Base-by-base conservation (phyloP, 257 asterid genomes). In the Plantago ovata region DNA sequence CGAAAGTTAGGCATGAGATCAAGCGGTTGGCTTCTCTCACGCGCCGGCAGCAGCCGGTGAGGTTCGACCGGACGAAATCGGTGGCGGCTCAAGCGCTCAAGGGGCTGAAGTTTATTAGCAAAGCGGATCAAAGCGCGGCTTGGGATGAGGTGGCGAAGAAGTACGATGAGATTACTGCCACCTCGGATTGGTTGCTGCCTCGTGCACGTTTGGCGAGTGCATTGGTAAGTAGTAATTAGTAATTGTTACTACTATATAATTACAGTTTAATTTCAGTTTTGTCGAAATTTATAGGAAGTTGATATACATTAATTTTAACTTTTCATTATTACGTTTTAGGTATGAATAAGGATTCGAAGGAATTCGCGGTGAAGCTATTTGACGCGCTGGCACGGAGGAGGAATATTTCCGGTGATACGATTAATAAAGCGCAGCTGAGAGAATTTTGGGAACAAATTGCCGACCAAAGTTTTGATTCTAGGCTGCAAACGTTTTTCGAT, bases 401-500 rank as follows among this genome's bases (percentile, higher is more conserved):
- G 77, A 81, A 75, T 8, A 75, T 85, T 48, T 53, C 72, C 63
- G 77, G 82, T 5, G 95, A 69, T 50, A 81, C 87, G 3, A 75
- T 89, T 38, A 72, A 73, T 16, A 81, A 78, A 69, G 52, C 60
- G 2, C 92, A 85, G 75, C 72, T 89, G 44, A 78, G 62, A 55
- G 97, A 85, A 10, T 89, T 81, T 48, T 89, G 95, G 95, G 91
- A 89, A 2, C 95, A 85, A 70, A 64, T 89, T 36, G 70, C 91
- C 0, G 94, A 89, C 61, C 95, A 89, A 54, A 85, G 97, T 33
- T 89, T 89, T 56, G 97, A 89, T 68, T 77, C 85, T 43, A 75
- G 97, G 3, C 97, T 89, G 38, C 88, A 85, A 63, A 89, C 97
- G 4, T 89, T 89, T 69, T 89, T 89, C 49, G 96, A 89, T 81